Evolutionary conservation across 805 yeast species (phyloP).

Genomic region (Wickerhamiella lipophila): DNA sequence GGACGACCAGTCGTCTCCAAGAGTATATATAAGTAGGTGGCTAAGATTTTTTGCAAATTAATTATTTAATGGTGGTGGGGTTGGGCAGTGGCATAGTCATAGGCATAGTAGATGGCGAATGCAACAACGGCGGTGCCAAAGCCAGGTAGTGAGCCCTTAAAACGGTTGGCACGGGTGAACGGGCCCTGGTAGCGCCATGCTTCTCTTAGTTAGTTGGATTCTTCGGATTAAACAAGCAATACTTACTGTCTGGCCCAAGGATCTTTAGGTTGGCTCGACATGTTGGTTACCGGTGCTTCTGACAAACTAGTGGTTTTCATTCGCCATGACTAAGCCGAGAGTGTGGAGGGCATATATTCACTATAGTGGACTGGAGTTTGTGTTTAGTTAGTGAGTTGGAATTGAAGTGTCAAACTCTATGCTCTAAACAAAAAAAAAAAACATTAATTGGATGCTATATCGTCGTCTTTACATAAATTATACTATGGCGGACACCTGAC

Average conservation of each 20-base stretch:
- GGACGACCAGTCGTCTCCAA: too few species aligned
- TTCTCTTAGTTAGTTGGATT: slow-evolving; percentile 38
- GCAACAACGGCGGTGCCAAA: slow-evolving; percentile 67
- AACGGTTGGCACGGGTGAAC: slow-evolving; percentile 57
- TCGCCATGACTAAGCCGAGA: slow-evolving; percentile 4
- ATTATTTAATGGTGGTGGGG: slow-evolving; percentile 15
- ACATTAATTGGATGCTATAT: too few species aligned
- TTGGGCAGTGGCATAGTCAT: slow-evolving; percentile 34
- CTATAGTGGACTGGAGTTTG: too few species aligned
- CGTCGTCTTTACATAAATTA: too few species aligned
- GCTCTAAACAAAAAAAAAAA: too few species aligned
- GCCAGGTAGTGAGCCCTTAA: slow-evolving; percentile 66
- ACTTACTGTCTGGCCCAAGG: slow-evolving; percentile 38
- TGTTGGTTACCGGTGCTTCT: not conserved
- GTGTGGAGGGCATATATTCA: too few species aligned
- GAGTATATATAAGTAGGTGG: too few species aligned
- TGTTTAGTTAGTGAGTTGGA: too few species aligned
- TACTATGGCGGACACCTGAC: too few species aligned
- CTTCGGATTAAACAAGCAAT: not conserved
- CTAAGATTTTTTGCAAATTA: not conserved
- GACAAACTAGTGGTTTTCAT: slow-evolving; percentile 6
- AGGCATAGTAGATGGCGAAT: slow-evolving; percentile 49
- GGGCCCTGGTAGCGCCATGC: slow-evolving; percentile 87
- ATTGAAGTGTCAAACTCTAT: too few species aligned
- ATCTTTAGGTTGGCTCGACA: slow-evolving; percentile 9